Conservation (phyloP, 2,329 filamentous ascomycete species). For the Pseudogymnoascus sp. region DNA sequence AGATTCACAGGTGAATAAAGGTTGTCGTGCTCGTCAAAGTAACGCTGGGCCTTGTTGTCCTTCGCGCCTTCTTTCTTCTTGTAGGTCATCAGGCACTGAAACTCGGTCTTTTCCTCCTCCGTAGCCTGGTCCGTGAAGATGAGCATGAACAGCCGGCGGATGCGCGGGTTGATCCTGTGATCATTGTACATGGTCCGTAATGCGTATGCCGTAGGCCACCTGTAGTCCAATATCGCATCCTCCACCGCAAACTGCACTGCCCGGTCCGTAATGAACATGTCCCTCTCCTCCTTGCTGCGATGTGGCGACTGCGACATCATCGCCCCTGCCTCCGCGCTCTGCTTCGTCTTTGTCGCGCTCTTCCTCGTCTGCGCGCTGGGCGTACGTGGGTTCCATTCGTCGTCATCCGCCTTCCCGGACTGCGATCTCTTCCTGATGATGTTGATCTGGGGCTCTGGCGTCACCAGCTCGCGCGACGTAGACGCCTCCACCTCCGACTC, state of each 20-base stretch:
- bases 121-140: constrained; percentile 51
- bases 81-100: constrained; percentile 40
- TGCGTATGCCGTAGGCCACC: constrained; percentile 55
- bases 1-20: background rate
- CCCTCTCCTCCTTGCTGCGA: constrained; percentile 16
- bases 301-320: constrained; percentile 1
- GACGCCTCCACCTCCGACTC: background rate
- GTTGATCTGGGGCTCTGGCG: background rate
- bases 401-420: background rate
- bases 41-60: constrained; percentile 24
- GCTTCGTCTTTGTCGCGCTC: constrained; percentile 5
- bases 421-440: constrained; percentile 1
- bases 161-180: constrained; percentile 40
- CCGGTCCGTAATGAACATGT: constrained; percentile 34
- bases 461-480: background rate
- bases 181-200: constrained; percentile 54
- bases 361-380: background rate
- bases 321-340: background rate
- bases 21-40: constrained; percentile 5
- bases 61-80: constrained; percentile 49
- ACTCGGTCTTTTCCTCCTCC: constrained; percentile 41
- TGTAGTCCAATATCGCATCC: constrained; percentile 46
- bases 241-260: constrained; percentile 51
- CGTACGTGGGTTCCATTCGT: background rate
- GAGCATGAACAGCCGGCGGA: constrained; percentile 49